Base-by-base conservation (phyloP, 805 yeast genomes). In the Pichia insulana region DNA sequence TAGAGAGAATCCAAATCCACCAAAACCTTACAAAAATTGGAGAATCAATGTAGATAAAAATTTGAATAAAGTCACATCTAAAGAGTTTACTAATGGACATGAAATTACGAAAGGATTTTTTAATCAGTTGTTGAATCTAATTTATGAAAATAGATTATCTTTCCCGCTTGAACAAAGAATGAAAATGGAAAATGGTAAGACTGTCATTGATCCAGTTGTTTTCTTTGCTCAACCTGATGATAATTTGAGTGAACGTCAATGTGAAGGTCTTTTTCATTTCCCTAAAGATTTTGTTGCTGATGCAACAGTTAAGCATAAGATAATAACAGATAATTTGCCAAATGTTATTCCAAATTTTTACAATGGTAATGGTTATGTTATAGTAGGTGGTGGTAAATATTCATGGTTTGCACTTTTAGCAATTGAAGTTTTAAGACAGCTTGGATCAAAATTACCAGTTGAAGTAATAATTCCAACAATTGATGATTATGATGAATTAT, bases 271-370 rank as follows among this genome's bases (percentile, higher is more conserved):
- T 15, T 42, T 58, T 45, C 33, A 40, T 12, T 58, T 58, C 34
- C 49, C 62, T 12, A 60, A 61, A 1, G 58, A 61, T 0, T 80
- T 78, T 48, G 53, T 76, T 25, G 49, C 50, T 1, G 66, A 68
- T 40, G 61, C 80, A 64, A 65, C 54, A 11, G 46, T 48, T 8
- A 68, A 78, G 15, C 87, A 80, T 57, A 45, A 52, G 9, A 55
- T 55, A 34, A 70, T 76, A 13, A 67, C 74, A 26, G 55, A 57
- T 6, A 61, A 61, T 26, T 56, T 80, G 54, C 84, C 83, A 1
- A 32, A 38, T 17, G 61, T 62, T 43, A 48, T 59, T 1, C 57
- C 59, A 4, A 30, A 36, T 4, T 56, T 55, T 34, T 61, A 52
- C 42, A 33, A 36, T 12, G 66, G 63, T 7, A 43, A 46, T 20